Percentiles rank a stretch among this genome's conserved stretches.
These are phyloP conservation scores for Volvariella volvacea DNA, from an alignment of 1,284 basidiomycete species.

Conservation along the genomic window DNA sequence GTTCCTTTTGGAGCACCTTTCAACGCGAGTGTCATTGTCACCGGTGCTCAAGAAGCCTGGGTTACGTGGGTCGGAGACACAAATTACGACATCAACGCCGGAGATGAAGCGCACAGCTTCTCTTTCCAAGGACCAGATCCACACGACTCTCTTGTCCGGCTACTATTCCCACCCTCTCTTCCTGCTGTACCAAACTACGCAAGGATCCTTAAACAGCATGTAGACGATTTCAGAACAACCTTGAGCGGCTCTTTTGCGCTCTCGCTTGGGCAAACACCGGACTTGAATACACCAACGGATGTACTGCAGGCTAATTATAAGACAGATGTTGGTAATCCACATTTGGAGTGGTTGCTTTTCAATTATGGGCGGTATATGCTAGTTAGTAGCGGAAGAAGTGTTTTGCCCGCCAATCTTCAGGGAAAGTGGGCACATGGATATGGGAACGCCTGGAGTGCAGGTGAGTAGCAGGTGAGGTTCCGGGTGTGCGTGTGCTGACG, in stretches of 20 bases:
- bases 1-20: slow-evolving; percentile 20
- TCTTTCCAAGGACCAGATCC: slow-evolving; percentile 61
- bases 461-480: too few species aligned
- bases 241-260: slow-evolving; percentile 44
- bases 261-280: slow-evolving; percentile 49
- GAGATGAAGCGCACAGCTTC: slow-evolving; percentile 46
- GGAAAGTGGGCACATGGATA: slow-evolving; percentile 61
- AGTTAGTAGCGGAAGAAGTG: slow-evolving; percentile 51
- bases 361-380: slow-evolving; percentile 69
- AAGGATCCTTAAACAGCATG: slow-evolving; percentile 36
- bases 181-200: slow-evolving; percentile 19
- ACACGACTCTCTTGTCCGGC: slow-evolving; percentile 36
- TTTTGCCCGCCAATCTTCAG: slow-evolving; percentile 64
- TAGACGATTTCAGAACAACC: slow-evolving; percentile 39
- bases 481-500: slow-evolving; percentile 1
- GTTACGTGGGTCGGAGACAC: slow-evolving; percentile 68
- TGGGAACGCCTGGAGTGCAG: slow-evolving; percentile 54
- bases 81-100: slow-evolving; percentile 57
- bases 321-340: slow-evolving; percentile 49
- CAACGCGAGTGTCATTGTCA: slow-evolving; percentile 49
- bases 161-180: slow-evolving; percentile 25
- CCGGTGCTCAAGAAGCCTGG: slow-evolving; percentile 45
- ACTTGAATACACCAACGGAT: slow-evolving; percentile 51
- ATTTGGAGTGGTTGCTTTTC: slow-evolving; percentile 68
- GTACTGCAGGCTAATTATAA: slow-evolving; percentile 44